phyloP scores from a whole-genome alignment of 139 green algal genomes.

The Chlorella sp. region DNA sequence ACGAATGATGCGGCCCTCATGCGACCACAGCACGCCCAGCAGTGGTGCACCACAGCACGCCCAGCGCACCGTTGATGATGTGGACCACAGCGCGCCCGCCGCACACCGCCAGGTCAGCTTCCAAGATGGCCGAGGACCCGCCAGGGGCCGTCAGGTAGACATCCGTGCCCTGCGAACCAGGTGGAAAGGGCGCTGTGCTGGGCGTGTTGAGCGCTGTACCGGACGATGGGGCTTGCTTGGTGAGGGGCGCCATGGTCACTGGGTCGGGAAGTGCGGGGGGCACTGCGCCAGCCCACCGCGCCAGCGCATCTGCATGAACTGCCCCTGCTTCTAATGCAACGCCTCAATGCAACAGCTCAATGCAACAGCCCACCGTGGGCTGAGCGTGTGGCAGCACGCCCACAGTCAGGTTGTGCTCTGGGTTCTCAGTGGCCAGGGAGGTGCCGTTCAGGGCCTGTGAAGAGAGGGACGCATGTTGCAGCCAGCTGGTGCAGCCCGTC shows the following conservation, averaged over 20 bases:
- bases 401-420: neutral
- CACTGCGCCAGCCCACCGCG: too few species aligned
- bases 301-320: too few species aligned
- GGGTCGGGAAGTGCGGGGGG: too few species aligned
- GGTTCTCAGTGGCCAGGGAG: neutral
- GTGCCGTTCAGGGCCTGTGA: slow-evolving; percentile 9
- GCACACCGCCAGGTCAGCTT: slow-evolving; percentile 1
- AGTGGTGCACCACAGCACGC: too few species aligned
- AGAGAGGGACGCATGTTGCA: neutral
- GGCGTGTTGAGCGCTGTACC: neutral
- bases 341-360: too few species aligned
- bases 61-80: neutral
- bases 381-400: neutral
- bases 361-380: neutral
- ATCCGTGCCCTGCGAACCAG: neutral
- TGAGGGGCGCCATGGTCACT: neutral
- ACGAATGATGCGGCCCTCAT: too few species aligned
- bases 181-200: neutral
- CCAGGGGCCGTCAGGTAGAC: neutral
- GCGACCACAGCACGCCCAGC: too few species aligned
- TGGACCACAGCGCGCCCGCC: slow-evolving; percentile 7
- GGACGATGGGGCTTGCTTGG: too few species aligned
- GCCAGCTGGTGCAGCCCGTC: too few species aligned
- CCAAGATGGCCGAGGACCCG: neutral
- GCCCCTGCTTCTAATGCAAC: too few species aligned